Conservation (phyloP, 257 asterid genomes). For the Linaria vulgaris region DNA sequence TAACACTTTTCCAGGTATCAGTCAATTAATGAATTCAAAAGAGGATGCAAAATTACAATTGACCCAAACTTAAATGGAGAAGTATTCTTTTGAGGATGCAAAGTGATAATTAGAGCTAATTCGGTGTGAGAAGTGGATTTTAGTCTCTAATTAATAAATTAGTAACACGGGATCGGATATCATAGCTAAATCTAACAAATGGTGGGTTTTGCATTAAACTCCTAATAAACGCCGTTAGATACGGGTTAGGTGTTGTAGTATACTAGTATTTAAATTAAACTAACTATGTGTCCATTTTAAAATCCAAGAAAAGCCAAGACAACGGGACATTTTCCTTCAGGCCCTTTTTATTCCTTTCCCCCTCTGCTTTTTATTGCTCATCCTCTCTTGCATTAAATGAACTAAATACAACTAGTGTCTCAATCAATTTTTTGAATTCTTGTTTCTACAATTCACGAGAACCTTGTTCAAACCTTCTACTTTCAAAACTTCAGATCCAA, state of each 20-base stretch:
- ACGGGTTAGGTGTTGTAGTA: slow-evolving; percentile 10
- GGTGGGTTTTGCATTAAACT: too few species aligned
- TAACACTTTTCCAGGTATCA: too few species aligned
- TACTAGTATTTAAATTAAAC: too few species aligned
- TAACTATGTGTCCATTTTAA: slow-evolving; percentile 14
- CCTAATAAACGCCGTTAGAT: slow-evolving; percentile 10
- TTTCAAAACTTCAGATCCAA: slow-evolving; percentile 39
- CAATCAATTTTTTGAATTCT: slow-evolving; percentile 25
- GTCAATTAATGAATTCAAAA: too few species aligned
- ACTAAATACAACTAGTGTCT: neutral
- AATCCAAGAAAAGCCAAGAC: slow-evolving; percentile 34
- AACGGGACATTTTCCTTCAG: slow-evolving; percentile 26
- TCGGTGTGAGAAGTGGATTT: too few species aligned
- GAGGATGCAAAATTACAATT: too few species aligned
- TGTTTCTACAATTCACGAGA: slow-evolving; percentile 48
- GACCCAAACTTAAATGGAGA: too few species aligned
- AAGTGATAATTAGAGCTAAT: too few species aligned
- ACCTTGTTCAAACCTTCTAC: slow-evolving; percentile 30
- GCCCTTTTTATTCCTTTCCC: slow-evolving; percentile 12
- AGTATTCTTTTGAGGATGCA: too few species aligned
- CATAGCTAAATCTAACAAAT: too few species aligned
- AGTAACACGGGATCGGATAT: too few species aligned
- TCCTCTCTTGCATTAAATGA: slow-evolving; percentile 42
- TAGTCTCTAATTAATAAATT: too few species aligned
- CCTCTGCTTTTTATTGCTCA: neutral